A percentile compares a stretch with the other conserved stretches of the same genome.
These are phyloP conservation scores for Naganishia randhawae DNA, from an alignment of 768 basidiomycete genomes.

Conservation along the genomic window DNA sequence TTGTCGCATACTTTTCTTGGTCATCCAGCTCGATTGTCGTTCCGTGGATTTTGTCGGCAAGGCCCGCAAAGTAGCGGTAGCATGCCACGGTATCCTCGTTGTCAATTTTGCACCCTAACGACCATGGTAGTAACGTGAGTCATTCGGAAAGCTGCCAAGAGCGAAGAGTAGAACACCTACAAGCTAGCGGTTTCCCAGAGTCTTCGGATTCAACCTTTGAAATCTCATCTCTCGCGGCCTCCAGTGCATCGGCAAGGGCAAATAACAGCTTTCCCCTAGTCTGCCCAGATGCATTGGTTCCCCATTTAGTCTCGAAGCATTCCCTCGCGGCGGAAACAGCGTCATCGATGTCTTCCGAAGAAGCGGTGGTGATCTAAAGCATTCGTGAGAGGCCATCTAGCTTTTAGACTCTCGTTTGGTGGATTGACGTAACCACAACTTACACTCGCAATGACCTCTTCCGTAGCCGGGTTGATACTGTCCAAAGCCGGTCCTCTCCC, in stretches of 20 bases:
- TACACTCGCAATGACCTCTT: slow-evolving; percentile 58
- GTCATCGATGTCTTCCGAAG: slow-evolving; percentile 61
- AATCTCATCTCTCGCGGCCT: too few species aligned
- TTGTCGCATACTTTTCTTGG: slow-evolving; percentile 56
- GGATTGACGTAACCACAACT: too few species aligned
- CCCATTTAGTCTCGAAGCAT: slow-evolving; percentile 53
- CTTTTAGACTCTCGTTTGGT: too few species aligned
- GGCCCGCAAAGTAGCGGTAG: slow-evolving; percentile 77
- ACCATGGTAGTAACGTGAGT: too few species aligned
- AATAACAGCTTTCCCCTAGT: slow-evolving; percentile 77
- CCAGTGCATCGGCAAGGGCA: slow-evolving; percentile 72
- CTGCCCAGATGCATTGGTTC: slow-evolving; percentile 54
- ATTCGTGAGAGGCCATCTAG: too few species aligned
- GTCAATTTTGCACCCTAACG: slow-evolving; percentile 1
- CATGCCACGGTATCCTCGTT: background rate
- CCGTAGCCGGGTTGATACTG: slow-evolving; percentile 64
- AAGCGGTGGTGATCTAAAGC: slow-evolving; percentile 16
- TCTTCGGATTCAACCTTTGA: too few species aligned
- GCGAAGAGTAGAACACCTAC: too few species aligned
- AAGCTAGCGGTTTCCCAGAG: too few species aligned
- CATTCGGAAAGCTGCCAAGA: too few species aligned
- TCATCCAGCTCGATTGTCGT: slow-evolving; percentile 30
- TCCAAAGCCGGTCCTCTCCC: slow-evolving; percentile 62
- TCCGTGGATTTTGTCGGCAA: slow-evolving; percentile 84
- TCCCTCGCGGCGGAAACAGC: slow-evolving; percentile 58